Evolutionary conservation across 2,329 filamentous ascomycete genomes (phyloP).

Genomic region (Lecanoromycetidae sp.): DNA sequence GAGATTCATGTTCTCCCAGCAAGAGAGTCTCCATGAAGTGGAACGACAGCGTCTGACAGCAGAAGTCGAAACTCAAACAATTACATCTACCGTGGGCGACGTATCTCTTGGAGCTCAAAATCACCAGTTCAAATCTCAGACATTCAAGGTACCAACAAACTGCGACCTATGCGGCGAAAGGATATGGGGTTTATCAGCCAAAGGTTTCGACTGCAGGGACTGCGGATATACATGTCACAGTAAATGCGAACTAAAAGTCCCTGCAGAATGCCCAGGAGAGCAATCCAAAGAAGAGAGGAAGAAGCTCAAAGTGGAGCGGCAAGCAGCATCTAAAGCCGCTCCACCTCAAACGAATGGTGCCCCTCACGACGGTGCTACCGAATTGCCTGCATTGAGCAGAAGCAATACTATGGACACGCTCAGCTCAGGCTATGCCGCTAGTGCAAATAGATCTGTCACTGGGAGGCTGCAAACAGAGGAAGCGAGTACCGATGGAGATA

Average conservation of each 20-base stretch:
- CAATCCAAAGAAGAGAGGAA: conserved; percentile 91
- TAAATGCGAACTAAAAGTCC: conserved; percentile 98
- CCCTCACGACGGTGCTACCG: conserved; percentile 33
- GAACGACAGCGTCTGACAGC: conserved; percentile 76
- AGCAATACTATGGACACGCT: conserved; percentile 84
- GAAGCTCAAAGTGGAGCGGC: conserved; percentile 75
- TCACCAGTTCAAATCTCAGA: conserved; percentile 97
- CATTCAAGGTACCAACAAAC: conserved; percentile 97
- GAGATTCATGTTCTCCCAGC: conserved; percentile 66
- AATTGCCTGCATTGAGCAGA: conserved; percentile 57
- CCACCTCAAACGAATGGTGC: conserved; percentile 25
- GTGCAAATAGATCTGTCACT: conserved; percentile 63
- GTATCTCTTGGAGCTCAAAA: conserved; percentile 84
- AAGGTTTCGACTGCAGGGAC: conserved; percentile 90
- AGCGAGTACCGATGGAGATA: conserved; percentile 31
- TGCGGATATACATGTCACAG: conserved; percentile 97
- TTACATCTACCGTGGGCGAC: conserved; percentile 83
- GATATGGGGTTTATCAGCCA: conserved; percentile 93
- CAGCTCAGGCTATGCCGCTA: conserved; percentile 75
- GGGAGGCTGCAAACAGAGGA: conserved; percentile 46
- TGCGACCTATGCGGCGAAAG: conserved; percentile 93
- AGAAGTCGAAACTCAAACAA: conserved; percentile 86
- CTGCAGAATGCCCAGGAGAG: conserved; percentile 88
- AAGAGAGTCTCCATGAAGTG: conserved; percentile 72
- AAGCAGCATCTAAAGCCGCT: conserved; percentile 59